phyloP scores from a whole-genome alignment of 345 rosid genomes.

The Cardamine resedifolia region DNA sequence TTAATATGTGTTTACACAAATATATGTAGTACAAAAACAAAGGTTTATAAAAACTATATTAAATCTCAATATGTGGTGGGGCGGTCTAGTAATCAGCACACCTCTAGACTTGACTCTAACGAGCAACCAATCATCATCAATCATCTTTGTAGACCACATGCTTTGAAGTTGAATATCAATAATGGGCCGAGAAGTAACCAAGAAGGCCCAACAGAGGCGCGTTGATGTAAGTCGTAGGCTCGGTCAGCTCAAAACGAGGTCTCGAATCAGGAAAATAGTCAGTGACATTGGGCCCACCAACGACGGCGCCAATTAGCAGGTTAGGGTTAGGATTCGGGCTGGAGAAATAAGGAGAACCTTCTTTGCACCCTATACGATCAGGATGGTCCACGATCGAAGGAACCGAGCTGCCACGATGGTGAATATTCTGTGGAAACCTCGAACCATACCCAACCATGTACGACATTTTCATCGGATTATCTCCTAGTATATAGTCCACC shows the following conservation, averaged over 20 bases:
- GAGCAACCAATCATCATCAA: neutral
- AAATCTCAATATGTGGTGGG: neutral
- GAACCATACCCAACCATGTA: conserved; percentile 91
- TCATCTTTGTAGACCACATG: neutral
- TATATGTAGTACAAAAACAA: neutral
- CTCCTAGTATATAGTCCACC: conserved; percentile 85
- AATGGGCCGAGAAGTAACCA: conserved; percentile 69
- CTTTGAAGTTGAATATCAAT: conserved; percentile 16
- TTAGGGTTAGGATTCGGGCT: conserved; percentile 80
- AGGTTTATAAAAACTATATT: neutral
- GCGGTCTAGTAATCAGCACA: conserved; percentile 31
- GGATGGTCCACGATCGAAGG: conserved; percentile 74
- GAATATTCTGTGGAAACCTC: conserved; percentile 71
- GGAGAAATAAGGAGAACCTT: conserved; percentile 59
- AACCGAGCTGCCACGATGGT: conserved; percentile 87
- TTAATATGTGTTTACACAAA: neutral
- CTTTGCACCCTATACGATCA: conserved; percentile 60
- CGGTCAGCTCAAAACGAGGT: conserved; percentile 74
- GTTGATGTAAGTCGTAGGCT: conserved; percentile 96
- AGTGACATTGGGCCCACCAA: conserved; percentile 85
- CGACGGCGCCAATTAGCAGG: conserved; percentile 70
- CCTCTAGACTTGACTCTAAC: conserved; percentile 10
- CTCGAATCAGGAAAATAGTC: conserved; percentile 82
- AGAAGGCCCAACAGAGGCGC: conserved; percentile 92
- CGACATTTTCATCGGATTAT: conserved; percentile 73